These are phyloP conservation scores for Periconia digitata DNA, from an alignment of 2,329 filamentous ascomycete genomes.

Conservation along the genomic window DNA sequence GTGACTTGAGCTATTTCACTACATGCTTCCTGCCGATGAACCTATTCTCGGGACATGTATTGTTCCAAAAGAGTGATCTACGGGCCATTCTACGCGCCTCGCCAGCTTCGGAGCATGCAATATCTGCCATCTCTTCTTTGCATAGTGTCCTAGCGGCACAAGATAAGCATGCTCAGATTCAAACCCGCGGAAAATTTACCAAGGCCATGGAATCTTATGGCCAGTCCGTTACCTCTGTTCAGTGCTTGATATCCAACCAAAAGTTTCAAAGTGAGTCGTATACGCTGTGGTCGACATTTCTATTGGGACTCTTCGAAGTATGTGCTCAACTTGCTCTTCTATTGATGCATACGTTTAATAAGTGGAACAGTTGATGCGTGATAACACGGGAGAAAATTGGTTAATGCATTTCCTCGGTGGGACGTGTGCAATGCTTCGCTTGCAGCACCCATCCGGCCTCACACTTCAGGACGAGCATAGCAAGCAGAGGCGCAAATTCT, in stretches of 20 bases:
- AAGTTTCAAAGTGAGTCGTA: slow-evolving; percentile 17
- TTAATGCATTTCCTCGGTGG: slow-evolving; percentile 30
- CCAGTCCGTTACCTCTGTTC: slow-evolving; percentile 17
- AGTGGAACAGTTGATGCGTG: slow-evolving; percentile 27
- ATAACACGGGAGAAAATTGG: slow-evolving; percentile 28
- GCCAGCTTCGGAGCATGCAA: slow-evolving; percentile 19
- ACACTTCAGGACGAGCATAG: neutral
- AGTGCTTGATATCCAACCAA: slow-evolving; percentile 12
- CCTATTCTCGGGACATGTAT: slow-evolving; percentile 9
- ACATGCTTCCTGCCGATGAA: slow-evolving; percentile 25
- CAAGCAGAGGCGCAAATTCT: slow-evolving; percentile 21
- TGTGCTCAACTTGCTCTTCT: neutral
- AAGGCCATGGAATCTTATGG: slow-evolving; percentile 21
- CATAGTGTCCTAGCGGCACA: slow-evolving; percentile 11
- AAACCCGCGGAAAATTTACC: neutral
- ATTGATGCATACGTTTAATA: neutral
- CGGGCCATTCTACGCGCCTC: slow-evolving; percentile 13
- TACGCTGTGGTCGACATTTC: slow-evolving; percentile 27
- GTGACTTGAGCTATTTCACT: slow-evolving; percentile 24
- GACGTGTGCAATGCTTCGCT: slow-evolving; percentile 25
- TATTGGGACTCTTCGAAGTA: slow-evolving; percentile 30
- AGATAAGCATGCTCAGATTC: neutral
- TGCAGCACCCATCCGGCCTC: slow-evolving; percentile 19
- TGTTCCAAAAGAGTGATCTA: slow-evolving; percentile 13
- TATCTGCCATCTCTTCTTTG: slow-evolving; percentile 19